Evolutionary conservation across 768 basidiomycete genomes (phyloP), one percentile per base, ranked within the genome.

Genomic region (Russula compacta): DNA sequence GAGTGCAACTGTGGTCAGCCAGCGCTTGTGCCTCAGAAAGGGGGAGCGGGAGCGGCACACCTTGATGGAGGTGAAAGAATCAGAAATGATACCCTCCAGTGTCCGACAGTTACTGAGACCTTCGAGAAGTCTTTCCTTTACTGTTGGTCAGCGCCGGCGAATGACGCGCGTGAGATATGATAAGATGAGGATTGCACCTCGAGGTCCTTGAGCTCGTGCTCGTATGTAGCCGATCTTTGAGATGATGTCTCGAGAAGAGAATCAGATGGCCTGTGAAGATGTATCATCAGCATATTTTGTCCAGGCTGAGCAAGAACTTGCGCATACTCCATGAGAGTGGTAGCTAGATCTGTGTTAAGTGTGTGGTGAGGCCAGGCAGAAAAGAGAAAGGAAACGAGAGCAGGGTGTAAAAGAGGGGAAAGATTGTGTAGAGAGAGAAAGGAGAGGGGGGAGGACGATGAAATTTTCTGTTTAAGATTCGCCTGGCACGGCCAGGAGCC

Each of bases 71-170:
- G 73, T 76, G 56, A 82, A 79, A 4, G 85, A 81, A 55, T 87
- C 86, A 63, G 83, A 82, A 38, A 90, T 76, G 29, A 83, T 78
- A 62, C 80, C 79, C 65, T 90, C 86, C 63, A 90, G 83, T 17
- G 85, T 83, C 56, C 85, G 77, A 57, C 88, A 89, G 68, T 89
- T 89, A 67, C 84, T 84, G 57, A 90, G 74, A 68, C 84, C 81
- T 66, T 87, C 83, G 43, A 84, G 79, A 24, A 91, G 78, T 69
- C 80, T 82, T 54, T 78, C 77, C 87, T 89, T 67, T 1, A 53
- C 50, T 35, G 33, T 11, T 10, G 15, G 43, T 57, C 33, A 63
- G 56, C 6, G 8, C 19, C 1, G 40, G 39, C 2, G 6, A n/a
- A 35, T 35, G 7, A 2, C 24, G 24, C n/a, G 10, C 33, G 17